These are phyloP conservation scores for Galerina sulciceps DNA, from an alignment of 768 basidiomycete genomes.

Conservation along the genomic window DNA sequence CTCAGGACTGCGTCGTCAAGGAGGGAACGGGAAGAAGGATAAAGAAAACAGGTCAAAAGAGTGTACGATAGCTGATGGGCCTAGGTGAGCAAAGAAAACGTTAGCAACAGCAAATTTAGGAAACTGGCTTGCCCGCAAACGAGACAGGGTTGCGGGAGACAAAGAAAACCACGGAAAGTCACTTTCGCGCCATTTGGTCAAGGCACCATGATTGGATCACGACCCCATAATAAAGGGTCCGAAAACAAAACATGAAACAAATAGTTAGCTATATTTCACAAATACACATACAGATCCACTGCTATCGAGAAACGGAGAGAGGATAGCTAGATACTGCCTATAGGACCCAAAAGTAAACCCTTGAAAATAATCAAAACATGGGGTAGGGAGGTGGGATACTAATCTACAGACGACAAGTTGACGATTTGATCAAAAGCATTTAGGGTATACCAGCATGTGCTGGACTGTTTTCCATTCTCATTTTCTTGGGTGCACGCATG, in stretches of 20 bases:
- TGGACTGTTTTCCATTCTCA: conserved; percentile 63
- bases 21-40: conserved; percentile 19
- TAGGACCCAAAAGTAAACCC: conserved; percentile 29
- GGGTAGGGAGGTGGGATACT: conserved; percentile 24
- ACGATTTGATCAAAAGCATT: conserved; percentile 30
- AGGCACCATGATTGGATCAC: conserved; percentile 16
- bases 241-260: conserved; percentile 17
- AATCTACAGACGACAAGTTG: conserved; percentile 36
- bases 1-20: conserved; percentile 18
- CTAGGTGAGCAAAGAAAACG: conserved; percentile 6
- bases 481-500: conserved; percentile 67
- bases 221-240: conserved; percentile 12
- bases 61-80: conserved; percentile 13
- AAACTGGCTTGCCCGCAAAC: conserved; percentile 16
- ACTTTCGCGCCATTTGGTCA: conserved; percentile 14
- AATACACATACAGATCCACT: conserved; percentile 34
- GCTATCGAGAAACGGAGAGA: conserved; percentile 18
- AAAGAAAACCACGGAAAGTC: conserved; percentile 15
- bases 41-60: conserved; percentile 27
- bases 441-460: conserved; percentile 58
- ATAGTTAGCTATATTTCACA: conserved; percentile 21
- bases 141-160: conserved; percentile 22
- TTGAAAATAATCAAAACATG: conserved; percentile 31
- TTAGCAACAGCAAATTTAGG: conserved; percentile 5
- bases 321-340: conserved; percentile 29